These are phyloP conservation scores for Gracilaria caudata DNA, from an alignment of 23 red algal species.

Conservation along the genomic window DNA sequence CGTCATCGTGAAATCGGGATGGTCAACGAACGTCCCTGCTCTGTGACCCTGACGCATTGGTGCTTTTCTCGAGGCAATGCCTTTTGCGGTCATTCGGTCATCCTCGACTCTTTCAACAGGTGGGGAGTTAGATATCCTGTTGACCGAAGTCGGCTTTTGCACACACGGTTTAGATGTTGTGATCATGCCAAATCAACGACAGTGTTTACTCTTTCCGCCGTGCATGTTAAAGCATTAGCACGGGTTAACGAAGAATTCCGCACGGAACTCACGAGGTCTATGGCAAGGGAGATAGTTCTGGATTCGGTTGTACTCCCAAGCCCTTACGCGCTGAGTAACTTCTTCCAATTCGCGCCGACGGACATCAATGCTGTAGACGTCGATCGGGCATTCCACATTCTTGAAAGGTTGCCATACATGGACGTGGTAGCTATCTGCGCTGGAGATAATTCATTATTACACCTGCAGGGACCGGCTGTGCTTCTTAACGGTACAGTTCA, in stretches of 20 bases:
- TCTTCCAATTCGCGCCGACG: constrained; percentile 18
- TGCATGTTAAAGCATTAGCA: constrained; percentile 34
- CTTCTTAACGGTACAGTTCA: constrained; percentile 58
- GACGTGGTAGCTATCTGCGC: constrained; percentile 21
- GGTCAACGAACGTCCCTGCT: background rate
- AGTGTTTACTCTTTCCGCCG: constrained; percentile 53
- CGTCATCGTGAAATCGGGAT: background rate
- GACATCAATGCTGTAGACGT: constrained; percentile 42
- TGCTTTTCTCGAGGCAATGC: constrained; percentile 44
- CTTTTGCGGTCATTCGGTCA: constrained; percentile 57
- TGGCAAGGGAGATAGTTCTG: constrained; percentile 62
- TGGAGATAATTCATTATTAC: background rate
- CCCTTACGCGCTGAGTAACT: constrained; percentile 44
- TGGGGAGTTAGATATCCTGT: constrained; percentile 4
- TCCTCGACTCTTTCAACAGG: background rate
- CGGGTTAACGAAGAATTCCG: constrained; percentile 37
- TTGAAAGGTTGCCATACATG: constrained; percentile 66
- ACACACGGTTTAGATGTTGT: constrained; percentile 53
- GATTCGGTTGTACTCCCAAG: constrained; percentile 42
- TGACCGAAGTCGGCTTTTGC: constrained; percentile 17
- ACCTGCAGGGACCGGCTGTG: constrained; percentile 61
- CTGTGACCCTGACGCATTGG: constrained; percentile 49
- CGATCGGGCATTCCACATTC: constrained; percentile 25
- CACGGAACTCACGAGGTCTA: constrained; percentile 49
- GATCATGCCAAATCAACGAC: constrained; percentile 26